Percentiles rank a stretch among this genome's conserved stretches.
Evolutionary conservation across 768 basidiomycete genomes (phyloP).

Genomic region (Mycena capillaripes): DNA sequence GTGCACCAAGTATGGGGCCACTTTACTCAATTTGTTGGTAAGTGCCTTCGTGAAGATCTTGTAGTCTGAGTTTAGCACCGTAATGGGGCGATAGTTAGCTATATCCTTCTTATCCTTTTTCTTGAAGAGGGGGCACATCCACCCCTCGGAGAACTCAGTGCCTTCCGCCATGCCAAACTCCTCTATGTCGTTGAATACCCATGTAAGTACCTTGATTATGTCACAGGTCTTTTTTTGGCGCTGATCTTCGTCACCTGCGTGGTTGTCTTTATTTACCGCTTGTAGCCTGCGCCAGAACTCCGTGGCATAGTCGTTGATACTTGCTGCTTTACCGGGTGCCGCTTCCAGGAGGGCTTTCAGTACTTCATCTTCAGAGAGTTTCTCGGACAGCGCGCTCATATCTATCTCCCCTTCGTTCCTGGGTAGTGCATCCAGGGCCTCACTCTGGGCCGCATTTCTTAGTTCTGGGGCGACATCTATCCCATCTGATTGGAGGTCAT

Average conservation of each 20-base stretch:
- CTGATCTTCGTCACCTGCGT: neutral
- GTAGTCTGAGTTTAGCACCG: neutral
- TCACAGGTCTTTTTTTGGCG: neutral
- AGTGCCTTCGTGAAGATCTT: slow-evolving; percentile 4
- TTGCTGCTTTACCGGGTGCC: neutral
- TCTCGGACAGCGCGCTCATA: neutral
- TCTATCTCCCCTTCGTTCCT: neutral
- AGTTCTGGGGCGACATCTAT: neutral
- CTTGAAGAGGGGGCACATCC: slow-evolving; percentile 1
- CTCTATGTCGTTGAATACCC: neutral
- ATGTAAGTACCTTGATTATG: neutral
- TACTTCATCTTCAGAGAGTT: neutral
- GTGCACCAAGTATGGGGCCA: neutral
- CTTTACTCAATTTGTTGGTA: neutral
- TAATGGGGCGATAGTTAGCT: slow-evolving; percentile 1
- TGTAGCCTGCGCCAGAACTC: slow-evolving; percentile 24
- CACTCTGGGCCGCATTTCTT: neutral
- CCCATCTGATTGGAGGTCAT: slow-evolving; percentile 21
- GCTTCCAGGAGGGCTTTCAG: neutral
- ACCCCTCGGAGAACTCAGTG: neutral
- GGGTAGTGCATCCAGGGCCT: neutral
- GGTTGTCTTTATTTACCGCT: no score
- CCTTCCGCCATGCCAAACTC: neutral
- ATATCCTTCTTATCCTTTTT: neutral
- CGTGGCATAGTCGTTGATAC: slow-evolving; percentile 33